Percentiles rank a stretch among this genome's conserved stretches.
Conservation (phyloP, 441 rosid genomes). For the Macaranga tanarius region DNA sequence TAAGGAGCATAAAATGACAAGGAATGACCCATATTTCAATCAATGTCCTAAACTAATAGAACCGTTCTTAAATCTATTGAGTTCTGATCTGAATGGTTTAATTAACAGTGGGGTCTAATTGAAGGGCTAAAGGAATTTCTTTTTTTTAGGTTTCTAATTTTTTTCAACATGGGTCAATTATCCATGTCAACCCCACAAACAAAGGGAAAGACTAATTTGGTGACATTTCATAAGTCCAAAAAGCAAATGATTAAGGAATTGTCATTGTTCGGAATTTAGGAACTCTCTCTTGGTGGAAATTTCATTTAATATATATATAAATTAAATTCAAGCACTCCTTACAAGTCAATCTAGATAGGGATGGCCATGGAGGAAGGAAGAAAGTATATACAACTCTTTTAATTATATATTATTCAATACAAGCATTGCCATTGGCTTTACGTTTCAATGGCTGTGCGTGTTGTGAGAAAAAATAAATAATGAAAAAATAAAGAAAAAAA, state of each 20-base stretch:
- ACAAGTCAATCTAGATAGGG: conserved; percentile 34
- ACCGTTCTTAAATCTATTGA: not conserved
- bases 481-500: too few species aligned
- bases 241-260: conserved; percentile 29
- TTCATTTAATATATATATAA: not conserved
- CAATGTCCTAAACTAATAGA: conserved; percentile 5
- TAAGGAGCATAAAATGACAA: conserved; percentile 9
- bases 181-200: conserved; percentile 39
- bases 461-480: not conserved
- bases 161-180: conserved; percentile 27
- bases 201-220: conserved; percentile 16
- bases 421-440: too few species aligned
- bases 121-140: conserved; percentile 18
- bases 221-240: conserved; percentile 22
- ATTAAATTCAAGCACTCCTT: conserved; percentile 11
- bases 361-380: conserved; percentile 5
- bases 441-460: not conserved
- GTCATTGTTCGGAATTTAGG: conserved; percentile 29
- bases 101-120: conserved; percentile 20
- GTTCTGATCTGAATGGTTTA: conserved; percentile 2
- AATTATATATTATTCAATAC: too few species aligned
- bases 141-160: not conserved
- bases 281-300: conserved; percentile 18
- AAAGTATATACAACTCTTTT: not conserved
- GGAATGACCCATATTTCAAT: conserved; percentile 21